Evolutionary conservation across 495 filamentous ascomycete species (phyloP), one percentile per base, ranked within the genome.

Genomic region (Podospora sp.): DNA sequence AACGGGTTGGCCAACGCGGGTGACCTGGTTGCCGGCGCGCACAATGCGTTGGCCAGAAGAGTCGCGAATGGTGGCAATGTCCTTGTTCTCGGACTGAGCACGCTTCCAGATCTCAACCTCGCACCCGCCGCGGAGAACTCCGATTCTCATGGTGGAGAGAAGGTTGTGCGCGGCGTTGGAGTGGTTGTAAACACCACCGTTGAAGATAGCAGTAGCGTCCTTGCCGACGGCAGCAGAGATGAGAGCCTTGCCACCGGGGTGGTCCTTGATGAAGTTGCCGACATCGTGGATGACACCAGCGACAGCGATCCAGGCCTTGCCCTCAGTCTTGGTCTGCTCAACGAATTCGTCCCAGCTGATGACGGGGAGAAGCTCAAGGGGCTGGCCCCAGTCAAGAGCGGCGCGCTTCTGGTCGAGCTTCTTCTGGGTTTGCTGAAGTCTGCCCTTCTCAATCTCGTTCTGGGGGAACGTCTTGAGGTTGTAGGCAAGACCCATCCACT

Each of bases 41-140:
- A 97, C 86, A 72, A 99, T 92, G 62, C 89, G 87, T 74, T 92
- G 87, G 46, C 94, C 95, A 49, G 87, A 81, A 8, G 86, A 89
- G 75, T 98, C 96, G 72, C 90, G 92, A 69, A 94, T 84, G 64
- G 90, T 88, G 60, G 89, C 86, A 57, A 88, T 84, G 72, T 94
- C 92, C 83, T 94, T 93, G 82, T 91, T 92, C 82, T 97, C 94
- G 79, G 89, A 85, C 76, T 94, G 90, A 51, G 93, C 89, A 25
- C 92, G 92, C 87, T 97, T 97, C 95, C 95, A 97, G 85, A 99
- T 96, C 85, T 99, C 95, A 63, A 99, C 95, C 77, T 97, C 95
- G 75, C 92, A 94, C 53, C 95, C 95, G 71, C 95, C 95, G 62
- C 95, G 93, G 66, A 99, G 91, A 58, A 99, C 95, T 81, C 93